Base-by-base conservation (phyloP, 2,329 filamentous ascomycete genomes). In the Fusarium siculi region DNA sequence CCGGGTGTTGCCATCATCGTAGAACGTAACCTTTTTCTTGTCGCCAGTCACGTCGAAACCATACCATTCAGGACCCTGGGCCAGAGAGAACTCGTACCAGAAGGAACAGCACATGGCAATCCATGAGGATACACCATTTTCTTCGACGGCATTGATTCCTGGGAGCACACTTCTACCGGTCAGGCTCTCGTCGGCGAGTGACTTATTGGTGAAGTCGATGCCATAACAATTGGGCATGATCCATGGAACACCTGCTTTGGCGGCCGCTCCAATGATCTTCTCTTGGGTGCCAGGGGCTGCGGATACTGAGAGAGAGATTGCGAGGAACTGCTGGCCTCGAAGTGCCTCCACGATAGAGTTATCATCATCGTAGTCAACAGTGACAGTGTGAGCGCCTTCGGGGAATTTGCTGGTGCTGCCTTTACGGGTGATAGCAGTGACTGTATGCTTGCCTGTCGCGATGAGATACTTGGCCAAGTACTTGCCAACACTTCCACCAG, bases 41-140 rank as follows among this genome's bases (percentile, higher is more conserved):
- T 82, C 32, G 77, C 76, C 66, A 23, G 61, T 54, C 28, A 87
- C 81, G 72, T 89, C 86, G 78, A 89, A 86, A 8, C 87, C 88
- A 25, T 83, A 88, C 36, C 82, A 81, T 12, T 73, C 55, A 3
- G 79, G 57, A 0, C 80, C 81, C 7, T 81, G 80, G 1, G 82
- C 83, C 2, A 89, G 74, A 57, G 85, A 88, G 65, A 84, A 88
- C 55, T 89, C 84, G 72, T 89, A 89, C 87, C 88, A 90, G 69
- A 86, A 88, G 4, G 84, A 84, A 74, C 87, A 89, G 82, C 83
- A 86, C 74, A 87, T 87, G 4, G 84, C 79, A 52, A 89, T 81
- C 82, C 84, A 89, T 0, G 78, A 78, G 32, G 82, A 83, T 9
- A 79, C 78, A 1, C 82, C 82, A 0, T 83, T 78, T 4, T 79